phyloP scores from a whole-genome alignment of 2,329 filamentous ascomycete genomes.

The Trichoderma hamatum region DNA sequence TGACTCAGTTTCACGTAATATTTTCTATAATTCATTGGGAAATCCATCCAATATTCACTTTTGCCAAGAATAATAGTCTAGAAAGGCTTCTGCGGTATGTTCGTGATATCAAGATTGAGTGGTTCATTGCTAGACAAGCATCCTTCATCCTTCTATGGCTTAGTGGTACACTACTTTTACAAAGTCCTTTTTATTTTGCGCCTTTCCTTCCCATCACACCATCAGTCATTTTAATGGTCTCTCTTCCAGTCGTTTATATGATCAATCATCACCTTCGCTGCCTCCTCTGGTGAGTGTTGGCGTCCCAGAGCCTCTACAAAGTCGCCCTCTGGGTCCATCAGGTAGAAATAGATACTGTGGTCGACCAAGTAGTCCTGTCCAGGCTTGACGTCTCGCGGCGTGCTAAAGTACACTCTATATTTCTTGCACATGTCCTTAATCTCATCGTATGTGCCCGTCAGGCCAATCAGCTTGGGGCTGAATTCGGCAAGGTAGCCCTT shows the following conservation, averaged over 20 bases:
- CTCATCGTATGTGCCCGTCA: conserved; percentile 92
- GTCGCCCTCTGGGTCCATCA: conserved; percentile 98
- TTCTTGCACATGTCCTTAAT: conserved; percentile 94
- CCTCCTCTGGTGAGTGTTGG: conserved; percentile 88
- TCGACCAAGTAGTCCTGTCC: conserved; percentile 97
- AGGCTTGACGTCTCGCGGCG: conserved; percentile 81
- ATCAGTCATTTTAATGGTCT: conserved; percentile 2
- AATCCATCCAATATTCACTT: not conserved
- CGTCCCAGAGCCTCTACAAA: conserved; percentile 96
- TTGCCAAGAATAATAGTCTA: too few relatives aligned
- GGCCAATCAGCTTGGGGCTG: conserved; percentile 79
- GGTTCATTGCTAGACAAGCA: conserved; percentile 19
- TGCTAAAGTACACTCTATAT: conserved; percentile 97
- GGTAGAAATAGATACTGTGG: conserved; percentile 98
- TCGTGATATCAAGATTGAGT: conserved; percentile 28
- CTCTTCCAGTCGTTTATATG: conserved; percentile 70
- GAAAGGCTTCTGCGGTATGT: not conserved
- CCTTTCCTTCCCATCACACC: not conserved
- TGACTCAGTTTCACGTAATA: not conserved
- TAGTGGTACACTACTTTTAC: conserved; percentile 29
- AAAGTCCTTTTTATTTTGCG: conserved; percentile 6
- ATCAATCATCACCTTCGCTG: conserved; percentile 78
- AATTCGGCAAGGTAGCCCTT: conserved; percentile 90
- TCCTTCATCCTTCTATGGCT: conserved; percentile 21
- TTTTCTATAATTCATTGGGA: not conserved